Base-by-base conservation (phyloP, 2,329 filamentous ascomycete genomes). In the Zymoseptoria brevis region DNA sequence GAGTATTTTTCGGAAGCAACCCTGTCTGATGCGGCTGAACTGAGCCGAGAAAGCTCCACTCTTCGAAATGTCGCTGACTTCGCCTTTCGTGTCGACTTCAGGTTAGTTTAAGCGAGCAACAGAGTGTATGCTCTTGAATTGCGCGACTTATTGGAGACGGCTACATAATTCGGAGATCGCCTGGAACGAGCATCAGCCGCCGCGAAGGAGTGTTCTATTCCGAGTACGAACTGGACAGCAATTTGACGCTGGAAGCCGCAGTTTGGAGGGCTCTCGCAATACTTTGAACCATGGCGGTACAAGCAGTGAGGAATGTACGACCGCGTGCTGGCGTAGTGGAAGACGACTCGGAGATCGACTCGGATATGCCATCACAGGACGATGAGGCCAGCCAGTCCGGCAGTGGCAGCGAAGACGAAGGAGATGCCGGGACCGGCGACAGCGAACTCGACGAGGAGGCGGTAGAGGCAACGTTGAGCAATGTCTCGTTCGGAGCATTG, bases 401-500 rank as follows among this genome's bases (percentile, higher is more conserved):
- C 71, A 72, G 16, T 59, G 65, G 19, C 58, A 58, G 11, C 41
- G 68, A 45, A 69, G 71, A 73, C 21, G 69, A 73, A 22, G 69
- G 69, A 63, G 24, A 50, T 48, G 49, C 45, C 49, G 58, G 60
- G 30, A 19, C 58, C 59, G 72, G 70, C 26, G 72, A 73, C 21
- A 67, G 63, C 11, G 67, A 74, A 13, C 72, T 72, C 19, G 73
- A 77, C 24, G 72, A 74, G 48, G 71, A 73, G 2, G 73, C 78
- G 57, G 74, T 77, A 22, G 70, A 77, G 54, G 71, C 75, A 13
- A 71, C 76, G 35, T 74, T 86, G 59, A 80, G 77, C 68, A 80
- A 78, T 61, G 84, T 96, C 64, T 94, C 91, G 22, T 96, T 97
- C 69, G 92, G 91, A 63, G 89, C 89, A n/a, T 80, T 96, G 49